Evolutionary conservation across 345 rosid genomes (phyloP).

Genomic region (Kandelia obovata): DNA sequence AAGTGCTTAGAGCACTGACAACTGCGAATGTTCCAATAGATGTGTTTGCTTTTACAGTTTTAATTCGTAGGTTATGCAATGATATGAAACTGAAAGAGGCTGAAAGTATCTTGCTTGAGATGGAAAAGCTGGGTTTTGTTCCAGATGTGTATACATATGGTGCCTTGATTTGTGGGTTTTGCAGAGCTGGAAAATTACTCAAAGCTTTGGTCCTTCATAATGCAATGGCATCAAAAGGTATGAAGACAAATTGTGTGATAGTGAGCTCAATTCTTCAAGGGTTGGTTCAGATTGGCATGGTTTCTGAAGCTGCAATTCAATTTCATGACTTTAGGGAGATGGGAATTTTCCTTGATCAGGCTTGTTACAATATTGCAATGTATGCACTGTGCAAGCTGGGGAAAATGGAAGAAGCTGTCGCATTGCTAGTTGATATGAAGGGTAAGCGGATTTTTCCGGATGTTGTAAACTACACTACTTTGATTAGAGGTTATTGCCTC

Average conservation of each 20-base stretch:
- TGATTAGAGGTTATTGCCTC: conserved; percentile 59
- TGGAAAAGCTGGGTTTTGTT: conserved; percentile 45
- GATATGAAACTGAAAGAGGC: conserved; percentile 62
- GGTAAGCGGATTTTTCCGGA: conserved; percentile 44
- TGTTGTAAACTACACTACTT: conserved; percentile 62
- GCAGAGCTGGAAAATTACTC: conserved; percentile 39
- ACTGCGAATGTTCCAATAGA: conserved; percentile 31
- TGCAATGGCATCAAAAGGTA: conserved; percentile 47
- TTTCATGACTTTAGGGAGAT: conserved; percentile 37
- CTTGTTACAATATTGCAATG: conserved; percentile 48
- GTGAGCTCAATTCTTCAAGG: conserved; percentile 56
- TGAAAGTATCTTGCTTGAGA: conserved; percentile 36
- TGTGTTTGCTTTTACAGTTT: conserved; percentile 37
- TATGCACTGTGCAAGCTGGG: conserved; percentile 61
- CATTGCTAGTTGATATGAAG: conserved; percentile 58
- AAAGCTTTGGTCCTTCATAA: conserved; percentile 45
- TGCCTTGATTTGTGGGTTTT: conserved; percentile 43
- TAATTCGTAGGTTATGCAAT: conserved; percentile 54
- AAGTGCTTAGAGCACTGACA: conserved; percentile 27
- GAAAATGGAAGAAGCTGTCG: conserved; percentile 50
- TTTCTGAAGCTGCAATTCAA: conserved; percentile 28
- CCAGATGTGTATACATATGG: conserved; percentile 43
- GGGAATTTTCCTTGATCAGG: conserved; percentile 51
- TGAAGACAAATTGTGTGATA: conserved; percentile 54
- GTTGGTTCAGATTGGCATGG: conserved; percentile 40